phyloP scores from a whole-genome alignment of 2,329 filamentous ascomycete genomes.

The Hypoxylon rubiginosum region DNA sequence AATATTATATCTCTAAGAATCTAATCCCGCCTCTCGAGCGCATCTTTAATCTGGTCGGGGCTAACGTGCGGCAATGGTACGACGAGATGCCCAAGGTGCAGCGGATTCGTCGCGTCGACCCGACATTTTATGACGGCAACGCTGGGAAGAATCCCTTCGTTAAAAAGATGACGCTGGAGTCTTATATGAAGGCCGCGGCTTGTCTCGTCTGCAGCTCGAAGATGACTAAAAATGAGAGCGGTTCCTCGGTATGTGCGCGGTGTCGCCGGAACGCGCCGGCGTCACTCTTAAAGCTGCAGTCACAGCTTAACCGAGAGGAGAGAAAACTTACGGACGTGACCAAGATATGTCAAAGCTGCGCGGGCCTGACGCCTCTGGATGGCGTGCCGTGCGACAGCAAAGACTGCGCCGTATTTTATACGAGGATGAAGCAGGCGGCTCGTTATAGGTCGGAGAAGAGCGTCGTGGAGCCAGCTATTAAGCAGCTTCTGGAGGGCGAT shows the following conservation, averaged over 20 bases:
- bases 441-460: conserved; percentile 59
- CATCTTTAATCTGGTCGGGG: conserved; percentile 96
- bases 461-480: conserved; percentile 54
- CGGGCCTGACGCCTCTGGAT: conserved; percentile 78
- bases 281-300: conserved; percentile 75
- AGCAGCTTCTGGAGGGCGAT: conserved; percentile 50
- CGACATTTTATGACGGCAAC: conserved; percentile 48
- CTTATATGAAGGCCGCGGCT: conserved; percentile 85
- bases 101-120: conserved; percentile 75
- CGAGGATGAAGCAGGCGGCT: conserved; percentile 73
- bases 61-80: conserved; percentile 91
- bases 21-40: conserved; percentile 93
- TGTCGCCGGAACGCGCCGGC: conserved; percentile 69
- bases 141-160: conserved; percentile 42
- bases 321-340: conserved; percentile 73
- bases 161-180: conserved; percentile 83
- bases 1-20: conserved; percentile 98
- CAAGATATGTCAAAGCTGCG: conserved; percentile 83
- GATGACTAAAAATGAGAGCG: conserved; percentile 53
- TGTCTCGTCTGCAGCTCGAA: conserved; percentile 82
- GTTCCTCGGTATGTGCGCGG: conserved; percentile 64
- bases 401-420: conserved; percentile 94
- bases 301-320: conserved; percentile 73
- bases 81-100: conserved; percentile 96
- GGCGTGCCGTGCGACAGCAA: conserved; percentile 89